These are phyloP conservation scores for Aspergillus sp. DNA, from an alignment of 2,329 filamentous ascomycete genomes.

Conservation along the genomic window DNA sequence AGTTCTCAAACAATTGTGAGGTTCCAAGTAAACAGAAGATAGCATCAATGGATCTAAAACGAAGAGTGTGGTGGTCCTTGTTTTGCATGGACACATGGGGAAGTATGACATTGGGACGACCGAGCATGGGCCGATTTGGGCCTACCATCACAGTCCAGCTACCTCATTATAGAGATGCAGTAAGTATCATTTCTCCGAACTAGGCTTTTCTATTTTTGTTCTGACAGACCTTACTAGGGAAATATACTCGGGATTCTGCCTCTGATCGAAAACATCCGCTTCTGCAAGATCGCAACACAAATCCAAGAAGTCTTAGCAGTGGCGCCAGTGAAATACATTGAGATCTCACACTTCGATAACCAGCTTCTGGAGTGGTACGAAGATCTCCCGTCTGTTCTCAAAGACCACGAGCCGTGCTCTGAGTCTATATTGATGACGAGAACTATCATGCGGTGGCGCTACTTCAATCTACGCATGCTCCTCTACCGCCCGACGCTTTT, in stretches of 20 bases:
- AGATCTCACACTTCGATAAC: conserved; percentile 62
- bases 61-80: conserved; percentile 70
- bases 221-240: conserved; percentile 30
- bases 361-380: conserved; percentile 70
- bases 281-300: conserved; percentile 72
- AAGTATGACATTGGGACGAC: conserved; percentile 64
- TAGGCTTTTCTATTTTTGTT: conserved; percentile 3
- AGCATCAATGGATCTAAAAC: conserved; percentile 56
- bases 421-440: conserved; percentile 66
- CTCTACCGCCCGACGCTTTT: conserved; percentile 70
- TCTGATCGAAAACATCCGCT: conserved; percentile 70
- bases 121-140: conserved; percentile 64
- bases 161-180: conserved; percentile 49
- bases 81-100: conserved; percentile 73
- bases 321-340: conserved; percentile 61
- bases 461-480: conserved; percentile 71
- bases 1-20: conserved; percentile 46
- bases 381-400: conserved; percentile 62
- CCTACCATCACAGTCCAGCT: conserved; percentile 63
- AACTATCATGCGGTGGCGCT: conserved; percentile 77
- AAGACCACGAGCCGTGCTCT: conserved; percentile 62
- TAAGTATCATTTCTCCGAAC: conserved; percentile 26
- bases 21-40: conserved; percentile 42
- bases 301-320: conserved; percentile 73
- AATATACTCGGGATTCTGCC: conserved; percentile 65